Evolutionary conservation across 768 basidiomycete species (phyloP).

Genomic region (Russula compacta): DNA sequence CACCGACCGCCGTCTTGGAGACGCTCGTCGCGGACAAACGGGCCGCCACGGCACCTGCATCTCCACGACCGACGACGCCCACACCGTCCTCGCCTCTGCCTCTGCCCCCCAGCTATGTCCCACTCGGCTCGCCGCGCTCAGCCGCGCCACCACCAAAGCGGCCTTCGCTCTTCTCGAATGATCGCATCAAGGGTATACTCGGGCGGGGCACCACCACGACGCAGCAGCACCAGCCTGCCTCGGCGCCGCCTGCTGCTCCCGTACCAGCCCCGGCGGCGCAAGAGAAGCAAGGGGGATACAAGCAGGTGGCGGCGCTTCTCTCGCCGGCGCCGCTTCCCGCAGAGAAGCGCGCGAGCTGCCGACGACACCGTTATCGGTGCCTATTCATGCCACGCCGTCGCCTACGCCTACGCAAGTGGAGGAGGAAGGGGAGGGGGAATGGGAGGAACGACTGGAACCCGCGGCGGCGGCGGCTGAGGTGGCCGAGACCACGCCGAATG

Average conservation of each 20-base stretch:
- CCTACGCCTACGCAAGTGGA: not conserved
- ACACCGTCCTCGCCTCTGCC: conserved; percentile 4
- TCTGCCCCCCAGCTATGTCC: conserved; percentile 7
- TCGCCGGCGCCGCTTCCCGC: conserved; percentile 1
- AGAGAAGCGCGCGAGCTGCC: conserved; percentile 6
- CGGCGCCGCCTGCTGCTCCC: not conserved
- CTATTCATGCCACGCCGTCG: not conserved
- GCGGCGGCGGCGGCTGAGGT: not conserved
- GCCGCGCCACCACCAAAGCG: conserved; percentile 2
- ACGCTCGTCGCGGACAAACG: conserved; percentile 76
- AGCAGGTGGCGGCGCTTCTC: conserved; percentile 24
- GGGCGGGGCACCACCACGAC: conserved; percentile 13
- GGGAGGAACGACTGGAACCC: not conserved
- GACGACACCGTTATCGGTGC: not conserved
- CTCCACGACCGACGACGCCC: conserved; percentile 2
- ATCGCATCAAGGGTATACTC: conserved; percentile 33
- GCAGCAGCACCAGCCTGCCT: not conserved
- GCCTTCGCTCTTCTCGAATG: conserved; percentile 24
- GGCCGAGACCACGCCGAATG: not conserved
- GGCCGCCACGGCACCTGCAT: not conserved
- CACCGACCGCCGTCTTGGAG: conserved; percentile 72
- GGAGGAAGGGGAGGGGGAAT: not conserved
- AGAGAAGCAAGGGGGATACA: conserved; percentile 20
- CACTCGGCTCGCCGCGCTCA: conserved; percentile 6
- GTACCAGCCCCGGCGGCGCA: not conserved